Evolutionary conservation across 2,329 filamentous ascomycete species (phyloP).

Genomic region (Verticillium albo-atrum): DNA sequence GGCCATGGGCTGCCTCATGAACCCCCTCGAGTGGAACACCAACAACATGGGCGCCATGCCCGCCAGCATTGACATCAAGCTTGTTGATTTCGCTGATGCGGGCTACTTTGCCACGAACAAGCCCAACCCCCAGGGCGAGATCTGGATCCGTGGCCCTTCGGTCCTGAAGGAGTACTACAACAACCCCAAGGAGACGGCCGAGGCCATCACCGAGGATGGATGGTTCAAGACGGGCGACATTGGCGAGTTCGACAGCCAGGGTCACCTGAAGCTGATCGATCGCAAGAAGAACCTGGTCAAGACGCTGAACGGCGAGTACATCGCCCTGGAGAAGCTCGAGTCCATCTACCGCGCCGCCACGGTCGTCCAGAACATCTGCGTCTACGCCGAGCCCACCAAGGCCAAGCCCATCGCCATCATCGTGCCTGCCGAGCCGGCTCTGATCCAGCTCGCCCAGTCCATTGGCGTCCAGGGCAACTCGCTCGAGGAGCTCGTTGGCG

Average conservation of each 20-base stretch:
- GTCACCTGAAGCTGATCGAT: conserved; percentile 72
- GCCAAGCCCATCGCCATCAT: conserved; percentile 53
- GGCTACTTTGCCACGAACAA: conserved; percentile 74
- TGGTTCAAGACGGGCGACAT: conserved; percentile 91
- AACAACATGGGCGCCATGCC: conserved; percentile 70
- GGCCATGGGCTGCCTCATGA: conserved; percentile 70
- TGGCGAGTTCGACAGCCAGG: conserved; percentile 69
- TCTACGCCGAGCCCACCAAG: conserved; percentile 47
- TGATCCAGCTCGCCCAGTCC: conserved; percentile 45
- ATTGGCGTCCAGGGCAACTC: conserved; percentile 44
- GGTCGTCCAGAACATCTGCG: conserved; percentile 52
- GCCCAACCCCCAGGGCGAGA: conserved; percentile 75
- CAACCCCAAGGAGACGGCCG: conserved; percentile 70
- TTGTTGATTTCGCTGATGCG: conserved; percentile 80
- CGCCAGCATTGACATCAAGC: conserved; percentile 72
- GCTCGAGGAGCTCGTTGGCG: conserved; percentile 63
- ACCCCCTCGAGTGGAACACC: conserved; percentile 72
- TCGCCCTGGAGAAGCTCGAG: conserved; percentile 70
- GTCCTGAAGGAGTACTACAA: conserved; percentile 73
- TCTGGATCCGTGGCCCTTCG: conserved; percentile 76
- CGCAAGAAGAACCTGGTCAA: conserved; percentile 89
- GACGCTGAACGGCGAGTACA: conserved; percentile 78
- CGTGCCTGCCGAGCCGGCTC: conserved; percentile 49
- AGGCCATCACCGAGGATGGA: conserved; percentile 64
- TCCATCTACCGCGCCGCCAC: conserved; percentile 46